Conservation (phyloP, 2,329 filamentous ascomycete genomes). For the Cadophora sp. region DNA sequence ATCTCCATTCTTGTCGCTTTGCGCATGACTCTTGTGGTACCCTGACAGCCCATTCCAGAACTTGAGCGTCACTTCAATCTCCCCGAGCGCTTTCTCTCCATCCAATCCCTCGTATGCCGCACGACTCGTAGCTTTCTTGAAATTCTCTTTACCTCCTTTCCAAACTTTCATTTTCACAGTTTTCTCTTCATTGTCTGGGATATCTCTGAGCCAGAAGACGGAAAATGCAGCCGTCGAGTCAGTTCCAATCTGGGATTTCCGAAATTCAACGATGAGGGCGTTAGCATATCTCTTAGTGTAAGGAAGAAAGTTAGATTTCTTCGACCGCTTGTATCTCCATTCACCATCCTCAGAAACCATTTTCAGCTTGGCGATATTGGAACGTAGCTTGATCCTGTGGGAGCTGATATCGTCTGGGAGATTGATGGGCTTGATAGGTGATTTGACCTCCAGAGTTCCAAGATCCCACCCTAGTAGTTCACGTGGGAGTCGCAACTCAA, state of each 20-base stretch:
- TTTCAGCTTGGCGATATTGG: slow-evolving; percentile 65
- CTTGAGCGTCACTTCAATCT: slow-evolving; percentile 61
- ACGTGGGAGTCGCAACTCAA: slow-evolving; percentile 65
- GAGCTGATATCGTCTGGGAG: slow-evolving; percentile 55
- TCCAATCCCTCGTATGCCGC: slow-evolving; percentile 44
- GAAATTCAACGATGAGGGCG: slow-evolving; percentile 62
- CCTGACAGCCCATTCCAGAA: slow-evolving; percentile 61
- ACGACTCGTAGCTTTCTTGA: slow-evolving; percentile 59
- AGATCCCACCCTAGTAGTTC: slow-evolving; percentile 73
- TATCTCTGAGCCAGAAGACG: slow-evolving; percentile 72
- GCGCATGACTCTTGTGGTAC: slow-evolving; percentile 60
- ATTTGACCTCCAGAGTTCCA: slow-evolving; percentile 71
- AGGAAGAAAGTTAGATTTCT: slow-evolving; percentile 56
- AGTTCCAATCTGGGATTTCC: slow-evolving; percentile 57
- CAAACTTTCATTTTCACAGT: slow-evolving; percentile 67
- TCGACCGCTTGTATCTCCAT: slow-evolving; percentile 59
- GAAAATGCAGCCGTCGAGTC: slow-evolving; percentile 67
- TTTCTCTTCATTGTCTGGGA: slow-evolving; percentile 69
- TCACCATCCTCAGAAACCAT: slow-evolving; percentile 48
- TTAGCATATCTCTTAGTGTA: slow-evolving; percentile 67
- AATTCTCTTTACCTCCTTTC: slow-evolving; percentile 60
- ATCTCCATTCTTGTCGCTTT: slow-evolving; percentile 56
- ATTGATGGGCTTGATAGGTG: slow-evolving; percentile 52
- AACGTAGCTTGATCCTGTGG: slow-evolving; percentile 60
- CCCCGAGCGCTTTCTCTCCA: slow-evolving; percentile 60